Conservation (phyloP, 345 rosid genomes). For the Arabis alpina region DNA sequence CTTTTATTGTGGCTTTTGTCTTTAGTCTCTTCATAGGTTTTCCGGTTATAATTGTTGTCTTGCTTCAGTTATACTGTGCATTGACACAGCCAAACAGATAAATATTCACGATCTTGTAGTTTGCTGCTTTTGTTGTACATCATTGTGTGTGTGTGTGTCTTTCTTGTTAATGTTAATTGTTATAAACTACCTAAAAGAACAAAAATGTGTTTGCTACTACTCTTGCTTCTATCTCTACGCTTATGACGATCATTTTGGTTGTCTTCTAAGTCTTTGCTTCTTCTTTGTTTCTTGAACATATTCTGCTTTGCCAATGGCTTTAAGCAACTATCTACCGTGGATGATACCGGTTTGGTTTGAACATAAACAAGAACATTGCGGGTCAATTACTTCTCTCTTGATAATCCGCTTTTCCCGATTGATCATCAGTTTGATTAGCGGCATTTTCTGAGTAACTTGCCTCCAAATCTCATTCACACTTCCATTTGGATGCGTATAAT, state of each 20-base stretch:
- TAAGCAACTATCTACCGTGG: neutral
- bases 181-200: neutral
- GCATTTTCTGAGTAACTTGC: constrained; percentile 71
- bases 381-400: constrained; percentile 51
- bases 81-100: constrained; percentile 2
- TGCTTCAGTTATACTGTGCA: constrained; percentile 24
- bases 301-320: neutral
- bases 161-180: neutral
- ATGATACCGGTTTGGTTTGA: constrained; percentile 56
- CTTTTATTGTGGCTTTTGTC: constrained; percentile 22
- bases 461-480: constrained; percentile 88
- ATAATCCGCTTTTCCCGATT: constrained; percentile 75
- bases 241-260: neutral
- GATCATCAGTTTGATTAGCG: constrained; percentile 70
- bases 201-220: neutral
- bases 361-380: constrained; percentile 71
- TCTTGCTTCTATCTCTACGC: neutral
- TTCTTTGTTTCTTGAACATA: too few species aligned
- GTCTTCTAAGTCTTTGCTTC: constrained; percentile 8
- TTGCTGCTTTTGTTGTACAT: constrained; percentile 9
- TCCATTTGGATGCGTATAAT: constrained; percentile 57
- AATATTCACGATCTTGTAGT: neutral
- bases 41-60: constrained; percentile 13
- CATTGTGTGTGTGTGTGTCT: neutral
- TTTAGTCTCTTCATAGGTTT: constrained; percentile 31